Evolutionary conservation across 2,329 filamentous ascomycete genomes (phyloP), one percentile per base, ranked within the genome.

Genomic region (Penicillium aurantiogriseum): DNA sequence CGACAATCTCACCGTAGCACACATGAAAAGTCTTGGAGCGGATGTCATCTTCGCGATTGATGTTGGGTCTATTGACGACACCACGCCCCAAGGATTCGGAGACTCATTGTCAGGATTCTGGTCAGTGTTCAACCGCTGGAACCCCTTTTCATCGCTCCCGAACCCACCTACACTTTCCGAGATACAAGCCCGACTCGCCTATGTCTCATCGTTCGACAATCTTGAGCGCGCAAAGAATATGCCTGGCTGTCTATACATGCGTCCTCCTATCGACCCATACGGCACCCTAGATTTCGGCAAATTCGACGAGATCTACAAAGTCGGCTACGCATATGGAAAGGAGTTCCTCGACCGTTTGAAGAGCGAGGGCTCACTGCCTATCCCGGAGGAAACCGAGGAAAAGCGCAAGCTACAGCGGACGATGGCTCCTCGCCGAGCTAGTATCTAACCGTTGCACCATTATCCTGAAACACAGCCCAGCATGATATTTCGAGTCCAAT

Each of bases 21-120:
- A 97, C 75, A 99, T 99, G 94, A 96, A 96, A 74, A 88, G 87
- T 3, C 83, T 99, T 0, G 94, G 94, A 0, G 92, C 92, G 11
- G 91, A 97, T 69, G 87, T 94, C 44, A 96, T 99, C 62, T 97
- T 99, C 72, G 94, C 94, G 1, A 85, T 99, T 29, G 94, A 99
- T 69, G 94, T 99, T 1, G 95, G 95, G 25, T 88, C 91, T 10
- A 80, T 97, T 2, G 93, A 99, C 67, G 93, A 97, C 69, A 86
- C 95, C 70, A 91, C 89, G 0, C 94, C 94, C 0, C 95, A 99
- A 74, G 84, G 84, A 1, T 99, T 96, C 70, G 94, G 95, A 52
- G 94, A 99, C 77, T 93, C 91, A 0, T 83, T 99, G 0, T 97
- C 92, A 0, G 94, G 94, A 1, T 88, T 96, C 72, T 99, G 95